Conservation (phyloP, 305 asterid species). For the Petunia hybrid region DNA sequence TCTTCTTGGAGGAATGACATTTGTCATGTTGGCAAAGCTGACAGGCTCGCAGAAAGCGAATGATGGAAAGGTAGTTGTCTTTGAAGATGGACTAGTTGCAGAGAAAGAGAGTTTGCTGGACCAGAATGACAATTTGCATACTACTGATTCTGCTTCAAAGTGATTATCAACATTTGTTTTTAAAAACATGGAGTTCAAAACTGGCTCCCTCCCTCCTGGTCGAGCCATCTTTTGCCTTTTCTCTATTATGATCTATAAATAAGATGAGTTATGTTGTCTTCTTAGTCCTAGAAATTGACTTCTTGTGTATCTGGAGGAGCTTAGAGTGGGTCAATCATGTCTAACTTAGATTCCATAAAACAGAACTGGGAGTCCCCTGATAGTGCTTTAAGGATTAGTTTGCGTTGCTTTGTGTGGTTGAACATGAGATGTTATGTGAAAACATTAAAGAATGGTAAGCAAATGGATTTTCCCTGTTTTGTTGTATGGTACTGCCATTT, state of each 20-base stretch:
- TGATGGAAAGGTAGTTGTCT: conserved; percentile 35
- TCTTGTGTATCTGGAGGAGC: not conserved
- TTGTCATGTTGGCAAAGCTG: conserved; percentile 68
- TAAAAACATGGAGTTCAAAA: not conserved
- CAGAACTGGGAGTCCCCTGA: not conserved
- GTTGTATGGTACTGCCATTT: not conserved
- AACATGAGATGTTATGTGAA: conserved; percentile 13
- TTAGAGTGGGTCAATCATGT: conserved; percentile 20
- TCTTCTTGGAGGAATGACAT: conserved; percentile 76
- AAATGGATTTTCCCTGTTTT: not conserved
- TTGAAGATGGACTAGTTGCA: conserved; percentile 38
- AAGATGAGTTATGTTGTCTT: not conserved
- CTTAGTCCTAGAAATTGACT: conserved; percentile 20
- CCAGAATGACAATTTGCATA: conserved; percentile 39
- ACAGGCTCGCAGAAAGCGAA: conserved; percentile 73
- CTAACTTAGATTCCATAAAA: conserved; percentile 11
- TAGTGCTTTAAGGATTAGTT: conserved; percentile 5
- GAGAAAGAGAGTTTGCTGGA: conserved; percentile 52
- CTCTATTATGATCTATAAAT: conserved; percentile 28
- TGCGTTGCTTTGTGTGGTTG: conserved; percentile 6
- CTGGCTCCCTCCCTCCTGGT: not conserved
- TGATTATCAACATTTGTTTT: conserved; percentile 31
- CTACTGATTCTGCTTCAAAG: conserved; percentile 46
- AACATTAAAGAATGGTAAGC: not conserved
- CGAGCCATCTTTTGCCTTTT: not conserved